These are phyloP conservation scores for Gypsophila paniculata DNA, from an alignment of 179 eudicot species.

Conservation along the genomic window DNA sequence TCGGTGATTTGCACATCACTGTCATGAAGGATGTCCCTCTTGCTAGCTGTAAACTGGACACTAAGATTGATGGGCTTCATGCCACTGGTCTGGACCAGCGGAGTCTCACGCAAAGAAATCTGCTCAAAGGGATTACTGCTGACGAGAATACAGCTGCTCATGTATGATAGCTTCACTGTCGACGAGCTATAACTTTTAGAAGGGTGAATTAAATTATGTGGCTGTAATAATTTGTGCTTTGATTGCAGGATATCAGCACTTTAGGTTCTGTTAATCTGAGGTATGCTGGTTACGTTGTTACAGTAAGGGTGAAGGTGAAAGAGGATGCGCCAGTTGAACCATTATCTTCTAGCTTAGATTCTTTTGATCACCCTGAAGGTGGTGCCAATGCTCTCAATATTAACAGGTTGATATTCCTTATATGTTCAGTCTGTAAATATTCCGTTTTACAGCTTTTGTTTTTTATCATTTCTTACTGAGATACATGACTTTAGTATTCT, in stretches of 20 bases:
- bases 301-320: conserved; percentile 68
- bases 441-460: not conserved
- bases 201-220: not conserved
- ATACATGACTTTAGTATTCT: not conserved
- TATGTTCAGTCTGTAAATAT: conserved; percentile 10
- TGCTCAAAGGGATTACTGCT: conserved; percentile 94
- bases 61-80: conserved; percentile 82
- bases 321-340: conserved; percentile 36
- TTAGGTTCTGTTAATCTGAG: conserved; percentile 82
- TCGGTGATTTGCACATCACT: conserved; percentile 72
- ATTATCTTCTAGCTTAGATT: conserved; percentile 43
- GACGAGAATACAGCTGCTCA: conserved; percentile 99
- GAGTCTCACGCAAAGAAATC: conserved; percentile 64
- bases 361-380: conserved; percentile 89
- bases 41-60: conserved; percentile 87
- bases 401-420: conserved; percentile 57
- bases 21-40: conserved; percentile 67
- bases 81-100: conserved; percentile 67
- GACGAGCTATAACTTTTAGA: not conserved
- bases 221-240: conserved; percentile 16
- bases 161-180: conserved; percentile 43
- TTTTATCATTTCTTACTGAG: not conserved
- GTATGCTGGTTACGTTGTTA: conserved; percentile 76
- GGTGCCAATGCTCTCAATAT: conserved; percentile 98
- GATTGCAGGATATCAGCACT: conserved; percentile 77